A percentile compares a stretch with the other conserved stretches of the same genome.
phyloP scores from a whole-genome alignment of 768 basidiomycete genomes.

The Lactarius deliciosus region DNA sequence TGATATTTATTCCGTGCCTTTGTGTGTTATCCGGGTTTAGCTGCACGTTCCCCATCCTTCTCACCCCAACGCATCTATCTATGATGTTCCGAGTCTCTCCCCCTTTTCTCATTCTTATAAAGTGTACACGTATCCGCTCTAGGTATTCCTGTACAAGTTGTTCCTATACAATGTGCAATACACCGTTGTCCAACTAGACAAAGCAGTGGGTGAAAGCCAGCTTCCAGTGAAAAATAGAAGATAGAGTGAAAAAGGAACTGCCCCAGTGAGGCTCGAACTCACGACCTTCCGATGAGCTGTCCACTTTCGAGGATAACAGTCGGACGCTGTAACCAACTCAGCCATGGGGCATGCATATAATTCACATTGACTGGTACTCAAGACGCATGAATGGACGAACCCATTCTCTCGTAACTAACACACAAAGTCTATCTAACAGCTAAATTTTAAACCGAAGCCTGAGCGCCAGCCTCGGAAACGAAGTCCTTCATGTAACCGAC shows the following conservation, averaged over 20 bases:
- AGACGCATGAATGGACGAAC: neutral
- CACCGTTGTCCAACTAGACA: conserved; percentile 12
- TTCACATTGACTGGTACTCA: neutral
- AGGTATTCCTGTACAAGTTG: conserved; percentile 26
- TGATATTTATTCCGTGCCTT: conserved; percentile 22
- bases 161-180: conserved; percentile 27
- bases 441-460: conserved; percentile 3
- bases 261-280: conserved; percentile 69
- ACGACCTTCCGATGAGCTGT: conserved; percentile 57
- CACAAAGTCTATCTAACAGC: neutral
- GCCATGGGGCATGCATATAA: conserved; percentile 56
- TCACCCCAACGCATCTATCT: conserved; percentile 23
- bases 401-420: neutral
- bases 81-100: conserved; percentile 18
- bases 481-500: conserved; percentile 63
- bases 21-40: conserved; percentile 11
- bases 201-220: neutral
- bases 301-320: conserved; percentile 55
- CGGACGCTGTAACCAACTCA: conserved; percentile 79
- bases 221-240: neutral
- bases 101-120: conserved; percentile 18
- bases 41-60: conserved; percentile 15
- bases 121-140: conserved; percentile 24
- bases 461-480: conserved; percentile 30
- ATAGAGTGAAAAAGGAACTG: conserved; percentile 35